A percentile compares a stretch with the other conserved stretches of the same genome.
phyloP scores from a whole-genome alignment of 306 rosid species.

The Prunus mongolica region DNA sequence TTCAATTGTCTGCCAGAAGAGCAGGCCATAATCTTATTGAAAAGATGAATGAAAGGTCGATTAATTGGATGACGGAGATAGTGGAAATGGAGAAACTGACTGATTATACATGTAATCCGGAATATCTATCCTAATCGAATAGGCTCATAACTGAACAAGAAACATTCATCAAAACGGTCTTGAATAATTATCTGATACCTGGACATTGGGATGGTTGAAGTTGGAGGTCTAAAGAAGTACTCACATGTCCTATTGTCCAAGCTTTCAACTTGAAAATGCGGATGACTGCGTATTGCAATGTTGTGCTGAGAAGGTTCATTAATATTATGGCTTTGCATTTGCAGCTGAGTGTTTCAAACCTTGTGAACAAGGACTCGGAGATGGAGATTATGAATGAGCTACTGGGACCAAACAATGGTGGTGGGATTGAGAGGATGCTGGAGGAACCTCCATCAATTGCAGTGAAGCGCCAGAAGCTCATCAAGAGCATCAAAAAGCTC shows the following conservation, averaged over 20 bases:
- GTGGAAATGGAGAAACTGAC: too few species aligned
- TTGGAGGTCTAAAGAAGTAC: neutral
- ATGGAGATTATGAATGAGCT: neutral
- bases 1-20: neutral
- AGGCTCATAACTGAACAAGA: too few species aligned
- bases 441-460: neutral
- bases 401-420: neutral
- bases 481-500: slow-evolving; percentile 1
- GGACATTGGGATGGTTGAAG: neutral
- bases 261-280: neutral
- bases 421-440: slow-evolving; percentile 5
- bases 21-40: neutral
- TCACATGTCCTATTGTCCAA: neutral
- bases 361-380: neutral
- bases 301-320: neutral
- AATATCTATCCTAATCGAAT: too few species aligned
- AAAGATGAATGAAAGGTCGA: neutral
- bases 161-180: too few species aligned
- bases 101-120: too few species aligned
- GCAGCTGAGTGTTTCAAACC: neutral
- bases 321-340: neutral
- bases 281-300: neutral
- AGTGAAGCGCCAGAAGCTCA: neutral
- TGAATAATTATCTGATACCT: too few species aligned
- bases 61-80: too few species aligned